Conservation (phyloP, 345 rosid genomes). For the Theobroma cacao region DNA sequence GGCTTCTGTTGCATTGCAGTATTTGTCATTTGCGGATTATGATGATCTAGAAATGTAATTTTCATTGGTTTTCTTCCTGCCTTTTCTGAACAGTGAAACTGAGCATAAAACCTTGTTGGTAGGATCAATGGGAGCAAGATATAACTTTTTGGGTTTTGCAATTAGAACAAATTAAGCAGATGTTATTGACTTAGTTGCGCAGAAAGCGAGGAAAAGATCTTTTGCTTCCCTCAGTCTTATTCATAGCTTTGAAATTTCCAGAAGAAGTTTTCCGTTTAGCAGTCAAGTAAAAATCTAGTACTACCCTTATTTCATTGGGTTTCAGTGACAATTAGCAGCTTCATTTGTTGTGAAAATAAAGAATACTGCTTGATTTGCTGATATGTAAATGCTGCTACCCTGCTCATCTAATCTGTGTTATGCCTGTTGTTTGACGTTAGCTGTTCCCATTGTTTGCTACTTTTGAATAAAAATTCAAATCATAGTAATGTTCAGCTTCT, state of each 20-base stretch:
- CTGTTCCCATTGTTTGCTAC: neutral
- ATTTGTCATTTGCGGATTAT: neutral
- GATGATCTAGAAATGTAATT: neutral
- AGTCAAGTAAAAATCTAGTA: neutral
- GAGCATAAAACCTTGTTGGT: neutral
- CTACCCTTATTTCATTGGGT: neutral
- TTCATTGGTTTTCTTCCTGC: neutral
- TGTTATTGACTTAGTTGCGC: neutral
- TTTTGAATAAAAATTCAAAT: neutral
- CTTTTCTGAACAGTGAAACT: neutral
- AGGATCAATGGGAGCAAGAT: neutral
- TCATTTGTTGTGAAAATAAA: neutral
- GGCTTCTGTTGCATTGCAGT: constrained; percentile 1
- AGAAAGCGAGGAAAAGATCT: no score
- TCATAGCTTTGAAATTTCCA: neutral
- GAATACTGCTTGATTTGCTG: neutral
- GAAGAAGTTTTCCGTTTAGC: neutral
- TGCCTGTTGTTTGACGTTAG: neutral
- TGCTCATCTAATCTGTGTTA: neutral
- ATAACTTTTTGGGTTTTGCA: no score
- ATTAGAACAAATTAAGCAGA: neutral
- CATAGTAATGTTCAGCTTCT: neutral
- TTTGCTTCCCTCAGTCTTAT: neutral
- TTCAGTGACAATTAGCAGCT: neutral
- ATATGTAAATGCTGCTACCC: neutral